Evolutionary conservation across 176 grass and related monocot genomes (phyloP).

Genomic region (Carex myosuroides): DNA sequence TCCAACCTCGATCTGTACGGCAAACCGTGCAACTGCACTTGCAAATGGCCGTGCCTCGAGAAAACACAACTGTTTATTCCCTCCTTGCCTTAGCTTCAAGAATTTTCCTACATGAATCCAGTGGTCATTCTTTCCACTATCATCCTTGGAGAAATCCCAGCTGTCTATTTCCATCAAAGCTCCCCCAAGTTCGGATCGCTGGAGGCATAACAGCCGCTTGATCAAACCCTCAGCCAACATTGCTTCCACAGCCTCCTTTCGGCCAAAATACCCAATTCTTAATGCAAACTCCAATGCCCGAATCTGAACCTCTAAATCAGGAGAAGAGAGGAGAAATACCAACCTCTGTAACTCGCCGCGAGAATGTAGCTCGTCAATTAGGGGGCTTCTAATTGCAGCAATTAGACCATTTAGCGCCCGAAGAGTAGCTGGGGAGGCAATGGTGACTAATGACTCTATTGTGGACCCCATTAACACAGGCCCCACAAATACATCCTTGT

Average conservation of each 20-base stretch:
- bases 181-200: constrained; percentile 47
- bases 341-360: constrained; percentile 52
- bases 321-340: constrained; percentile 49
- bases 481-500: constrained; percentile 85
- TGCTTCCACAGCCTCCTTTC: constrained; percentile 60
- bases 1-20: constrained; percentile 80
- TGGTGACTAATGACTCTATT: constrained; percentile 39
- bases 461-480: constrained; percentile 66
- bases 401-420: constrained; percentile 52
- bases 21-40: constrained; percentile 61
- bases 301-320: constrained; percentile 27
- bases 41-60: constrained; percentile 38
- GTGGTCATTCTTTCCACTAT: neutral
- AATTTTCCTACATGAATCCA: constrained; percentile 10
- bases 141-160: neutral
- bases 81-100: neutral
- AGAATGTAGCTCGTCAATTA: constrained; percentile 81
- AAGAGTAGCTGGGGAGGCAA: constrained; percentile 35
- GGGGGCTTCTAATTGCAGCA: constrained; percentile 50
- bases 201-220: constrained; percentile 69
- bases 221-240: constrained; percentile 69
- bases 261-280: constrained; percentile 59
- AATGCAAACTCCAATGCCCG: constrained; percentile 53
- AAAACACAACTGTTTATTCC: neutral
- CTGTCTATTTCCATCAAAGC: constrained; percentile 25